Base-by-base conservation (phyloP, 805 yeast species). In the Nakazawaea siamensis region DNA sequence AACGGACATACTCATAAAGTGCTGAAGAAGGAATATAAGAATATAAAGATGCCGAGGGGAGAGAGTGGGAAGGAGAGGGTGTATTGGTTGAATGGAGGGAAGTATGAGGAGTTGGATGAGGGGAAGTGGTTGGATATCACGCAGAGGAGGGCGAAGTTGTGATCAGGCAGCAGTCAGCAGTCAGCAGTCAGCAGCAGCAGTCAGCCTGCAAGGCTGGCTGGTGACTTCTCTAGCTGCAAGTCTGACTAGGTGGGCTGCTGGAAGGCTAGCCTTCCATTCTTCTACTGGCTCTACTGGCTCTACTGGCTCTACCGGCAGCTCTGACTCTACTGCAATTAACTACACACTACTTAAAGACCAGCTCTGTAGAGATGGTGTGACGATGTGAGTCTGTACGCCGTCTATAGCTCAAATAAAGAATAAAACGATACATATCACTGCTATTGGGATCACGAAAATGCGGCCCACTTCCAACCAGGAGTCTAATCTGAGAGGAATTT, bases 1-100 rank as follows among this genome's bases (percentile, higher is more conserved):
- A 71, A 75, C 31, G 75, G 84, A 3, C 90, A 84, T 43, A 90
- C 83, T 52, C 88, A 84, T 58, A 88, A 88, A 62, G 74, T 88
- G 11, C 71, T 80, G 10, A 83, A 82, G 55, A 76, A 74, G 48
- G 57, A 60, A 21, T 82, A 74, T 51, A 76, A 80, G 54, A 72
- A 78, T 45, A 87, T 82, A 40, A 64, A 64, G 7, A 55, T 81
- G 33, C 84, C 96, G 38, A 68, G 69, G 51, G 94, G 94, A 33
- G 68, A 60, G 19, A 52, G 58, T 28, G 78, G 76, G 4, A 55
- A 58, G 18, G 90, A 83, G 34, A 49, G 59, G 14, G 70, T 87
- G 25, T 88, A 73, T 58, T 86, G 90, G 82, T 62, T 87, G 42
- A 71, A 74, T 44, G 51, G 57, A 5, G 63, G 64, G 34, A 62